Evolutionary conservation across 1,284 basidiomycete genomes (phyloP).

Genomic region (Austroboletus novae-zelandiae): DNA sequence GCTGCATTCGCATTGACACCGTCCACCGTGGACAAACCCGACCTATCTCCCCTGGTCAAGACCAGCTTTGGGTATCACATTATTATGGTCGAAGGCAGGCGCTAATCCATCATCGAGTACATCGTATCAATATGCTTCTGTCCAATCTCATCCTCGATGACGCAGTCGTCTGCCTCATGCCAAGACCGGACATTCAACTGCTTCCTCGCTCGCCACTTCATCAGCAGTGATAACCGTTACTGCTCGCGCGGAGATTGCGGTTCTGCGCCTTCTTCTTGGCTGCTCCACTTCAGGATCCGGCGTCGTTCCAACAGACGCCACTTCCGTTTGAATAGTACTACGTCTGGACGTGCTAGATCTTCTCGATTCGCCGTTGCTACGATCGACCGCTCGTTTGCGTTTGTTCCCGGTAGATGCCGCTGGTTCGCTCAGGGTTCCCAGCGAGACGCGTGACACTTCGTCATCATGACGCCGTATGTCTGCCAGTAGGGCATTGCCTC

Average conservation of each 20-base stretch:
- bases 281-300: constrained; percentile 68
- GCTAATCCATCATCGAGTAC: constrained; percentile 39
- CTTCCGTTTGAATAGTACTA: constrained; percentile 41
- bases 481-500: constrained; percentile 73
- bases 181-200: constrained; percentile 16
- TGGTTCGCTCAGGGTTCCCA: constrained; percentile 31
- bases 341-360: constrained; percentile 38
- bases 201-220: constrained; percentile 41
- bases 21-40: constrained; percentile 75
- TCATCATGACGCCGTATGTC: constrained; percentile 77
- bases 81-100: constrained; percentile 83
- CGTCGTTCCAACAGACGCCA: constrained; percentile 43
- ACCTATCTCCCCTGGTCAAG: constrained; percentile 69
- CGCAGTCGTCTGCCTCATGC: constrained; percentile 15
- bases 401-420: constrained; percentile 28
- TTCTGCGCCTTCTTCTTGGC: constrained; percentile 40
- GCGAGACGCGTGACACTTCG: constrained; percentile 50
- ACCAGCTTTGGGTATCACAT: constrained; percentile 85
- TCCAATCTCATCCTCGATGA: constrained; percentile 7
- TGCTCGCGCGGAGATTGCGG: constrained; percentile 32
- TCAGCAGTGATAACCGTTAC: constrained; percentile 34
- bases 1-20: constrained; percentile 76
- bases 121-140: constrained; percentile 21
- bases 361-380: constrained; percentile 30
- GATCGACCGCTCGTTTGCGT: constrained; percentile 31